phyloP scores from a whole-genome alignment of 306 rosid genomes.

The Cyclanthera cordifolia region DNA sequence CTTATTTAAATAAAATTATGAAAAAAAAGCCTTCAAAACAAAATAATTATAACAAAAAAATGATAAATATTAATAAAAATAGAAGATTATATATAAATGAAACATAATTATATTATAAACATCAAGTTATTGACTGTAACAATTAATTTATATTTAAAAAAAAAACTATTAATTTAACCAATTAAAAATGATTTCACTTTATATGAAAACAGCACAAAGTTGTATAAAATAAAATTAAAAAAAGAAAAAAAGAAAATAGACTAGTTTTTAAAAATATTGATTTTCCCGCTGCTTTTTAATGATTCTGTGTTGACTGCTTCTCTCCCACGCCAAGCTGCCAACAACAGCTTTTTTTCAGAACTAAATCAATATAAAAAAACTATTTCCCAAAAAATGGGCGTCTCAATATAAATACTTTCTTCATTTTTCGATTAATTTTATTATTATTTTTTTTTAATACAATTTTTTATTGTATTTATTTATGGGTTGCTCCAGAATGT shows the following conservation, averaged over 20 bases:
- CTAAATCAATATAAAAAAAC: background rate
- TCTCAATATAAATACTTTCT: background rate
- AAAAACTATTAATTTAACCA: no score
- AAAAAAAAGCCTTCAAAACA: no score
- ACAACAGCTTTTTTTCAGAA: constrained; percentile 6
- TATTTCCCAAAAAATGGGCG: background rate
- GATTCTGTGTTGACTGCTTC: constrained; percentile 8
- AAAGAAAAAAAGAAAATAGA: background rate
- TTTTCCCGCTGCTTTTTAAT: constrained; percentile 1
- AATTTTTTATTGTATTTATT: background rate
- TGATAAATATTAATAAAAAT: no score
- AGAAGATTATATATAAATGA: no score
- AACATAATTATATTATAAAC: no score
- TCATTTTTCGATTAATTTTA: background rate
- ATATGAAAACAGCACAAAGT: no score
- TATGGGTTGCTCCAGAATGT: background rate
- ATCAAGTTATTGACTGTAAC: no score
- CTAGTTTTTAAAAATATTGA: background rate
- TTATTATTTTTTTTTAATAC: background rate
- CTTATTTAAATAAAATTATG: no score
- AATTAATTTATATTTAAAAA: no score
- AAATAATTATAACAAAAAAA: no score
- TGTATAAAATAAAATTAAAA: background rate
- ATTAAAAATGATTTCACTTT: no score
- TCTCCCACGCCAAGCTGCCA: background rate